Base-by-base conservation (phyloP, 2,329 filamentous ascomycete species). In the Davidsoniella eucalypti region DNA sequence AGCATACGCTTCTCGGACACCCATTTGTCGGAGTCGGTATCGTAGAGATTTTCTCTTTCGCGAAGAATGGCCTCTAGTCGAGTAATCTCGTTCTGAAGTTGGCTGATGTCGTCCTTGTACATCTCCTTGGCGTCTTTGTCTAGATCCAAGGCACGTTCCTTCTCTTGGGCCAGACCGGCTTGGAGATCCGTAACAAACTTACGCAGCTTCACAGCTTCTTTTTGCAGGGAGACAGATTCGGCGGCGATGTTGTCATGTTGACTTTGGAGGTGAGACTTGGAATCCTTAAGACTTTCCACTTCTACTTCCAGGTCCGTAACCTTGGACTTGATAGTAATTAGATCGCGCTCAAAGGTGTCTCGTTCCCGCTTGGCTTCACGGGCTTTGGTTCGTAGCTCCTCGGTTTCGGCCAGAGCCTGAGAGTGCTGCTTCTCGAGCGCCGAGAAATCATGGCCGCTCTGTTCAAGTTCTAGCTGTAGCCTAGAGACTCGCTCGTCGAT, bases 1-100 rank as follows among this genome's bases (percentile, higher is more conserved):
- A 87, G 65, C 39, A 72, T 73, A 33, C 76, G 74, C 58, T 72
- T 79, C 58, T 81, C 76, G 6, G 72, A 75, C 49, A 83, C 78
- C 82, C 82, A 87, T 57, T 79, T 78, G 55, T 86, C 82, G 61
- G 74, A 76, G 58, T 85, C 80, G 52, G 81, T 76, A 52, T 80
- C 78, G 63, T 82, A 80, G 37, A 82, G 69, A 44, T 79, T 80
- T 57, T 85, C 78, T 56, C 80, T 83, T 56, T 84, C 78, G 56
- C 78, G 74, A 29, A 84, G 70, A 55, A 82, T 75, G 17, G 77
- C 73, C 52, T 80, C 76, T 4, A 84, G 66, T 49, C 72, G 69
- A 48, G 73, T 78, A 18, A 80, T 78, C 62, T 84, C 73, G 54
- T 71, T 66, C 54, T 71, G 71, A 14, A 77, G 63, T 33, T 69